These are phyloP conservation scores for Musa itinerans DNA, from an alignment of 176 grass and related monocot species.

Conservation along the genomic window DNA sequence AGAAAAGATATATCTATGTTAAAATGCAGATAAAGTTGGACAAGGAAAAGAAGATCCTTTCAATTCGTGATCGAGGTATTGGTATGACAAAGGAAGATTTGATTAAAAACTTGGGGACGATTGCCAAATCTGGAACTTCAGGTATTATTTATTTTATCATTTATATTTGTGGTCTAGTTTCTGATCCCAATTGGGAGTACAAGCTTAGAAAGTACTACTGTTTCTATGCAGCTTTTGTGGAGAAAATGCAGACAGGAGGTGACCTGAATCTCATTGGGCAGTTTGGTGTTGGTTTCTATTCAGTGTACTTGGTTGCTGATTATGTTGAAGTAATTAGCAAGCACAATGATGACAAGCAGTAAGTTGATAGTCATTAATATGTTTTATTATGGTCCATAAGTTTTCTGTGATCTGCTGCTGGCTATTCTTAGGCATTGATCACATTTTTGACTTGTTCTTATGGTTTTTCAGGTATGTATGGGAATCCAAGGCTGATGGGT, in stretches of 20 bases:
- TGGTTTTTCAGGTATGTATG: conserved; percentile 55
- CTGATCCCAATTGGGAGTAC: background rate
- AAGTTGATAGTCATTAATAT: conserved; percentile 15
- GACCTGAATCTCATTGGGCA: conserved; percentile 95
- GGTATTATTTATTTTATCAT: conserved; percentile 21
- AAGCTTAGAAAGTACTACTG: background rate
- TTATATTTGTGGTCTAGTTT: background rate
- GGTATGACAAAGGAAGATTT: conserved; percentile 98
- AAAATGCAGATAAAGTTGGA: conserved; percentile 86
- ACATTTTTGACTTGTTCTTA: background rate
- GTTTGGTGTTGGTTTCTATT: conserved; percentile 97
- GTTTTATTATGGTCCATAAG: background rate
- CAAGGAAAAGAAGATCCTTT: conserved; percentile 83
- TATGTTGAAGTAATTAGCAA: conserved; percentile 99
- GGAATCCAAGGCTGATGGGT: conserved; percentile 94
- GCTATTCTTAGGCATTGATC: background rate
- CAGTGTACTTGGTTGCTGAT: conserved; percentile 91
- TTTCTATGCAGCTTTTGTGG: conserved; percentile 64
- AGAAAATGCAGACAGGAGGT: conserved; percentile 87
- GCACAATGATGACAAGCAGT: conserved; percentile 99
- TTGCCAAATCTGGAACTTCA: conserved; percentile 95
- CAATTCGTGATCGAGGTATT: conserved; percentile 84
- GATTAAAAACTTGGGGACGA: conserved; percentile 93
- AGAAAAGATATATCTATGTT: background rate
- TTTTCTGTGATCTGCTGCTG: background rate